Evolutionary conservation across 2,329 filamentous ascomycete genomes (phyloP), one percentile per base, ranked within the genome.

Genomic region (Shiraia sp.): DNA sequence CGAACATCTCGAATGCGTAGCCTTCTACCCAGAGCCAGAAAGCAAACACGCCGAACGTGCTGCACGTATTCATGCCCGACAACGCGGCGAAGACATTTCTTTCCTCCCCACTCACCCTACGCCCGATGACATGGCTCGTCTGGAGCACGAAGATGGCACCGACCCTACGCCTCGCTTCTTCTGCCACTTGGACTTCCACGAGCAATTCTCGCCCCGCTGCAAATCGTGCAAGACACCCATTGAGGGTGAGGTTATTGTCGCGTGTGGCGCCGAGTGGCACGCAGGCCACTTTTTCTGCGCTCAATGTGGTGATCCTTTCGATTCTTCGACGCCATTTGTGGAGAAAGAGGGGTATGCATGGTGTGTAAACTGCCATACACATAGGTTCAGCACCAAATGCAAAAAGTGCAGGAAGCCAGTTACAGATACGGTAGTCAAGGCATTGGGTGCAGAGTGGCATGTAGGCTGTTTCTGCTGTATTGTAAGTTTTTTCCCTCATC

Each of bases 241-340:
- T 61, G 85, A 97, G 55, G 91, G 91, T 29, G 91, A 97, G 71
- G 90, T 97, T 55, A 85, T 96, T 23, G 86, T 96, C 10, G 93
- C 93, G 1, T 89, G 95, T 42, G 93, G 93, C 1, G 82, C 86
- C n/a, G 90, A 96, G 72, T 99, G 90, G 88, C 93, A 99, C 69
- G 88, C 88, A 38, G 93, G 93, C 0, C 93, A 99, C 72, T 99
- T 99, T 75, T 99, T 99, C 79, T 99, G 93, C 65, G 93, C 93
- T 29, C 90, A 99, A 76, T 99, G 93, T 66, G 93, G 93, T 55
- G 92, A 99, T 73, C 82, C 82, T 1, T 86, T 86, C 53, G 77
- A 79, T 49, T 70, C 75, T 0, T 69, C 66, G 3, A 85, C 78
- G 8, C 92, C 93, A 0, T 99, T 99, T 66, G 89, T 99, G 40